Percentiles rank a stretch among this genome's conserved stretches.
These are phyloP conservation scores for Hyaloscypha bicolor DNA, from an alignment of 495 filamentous ascomycete species.

Conservation along the genomic window DNA sequence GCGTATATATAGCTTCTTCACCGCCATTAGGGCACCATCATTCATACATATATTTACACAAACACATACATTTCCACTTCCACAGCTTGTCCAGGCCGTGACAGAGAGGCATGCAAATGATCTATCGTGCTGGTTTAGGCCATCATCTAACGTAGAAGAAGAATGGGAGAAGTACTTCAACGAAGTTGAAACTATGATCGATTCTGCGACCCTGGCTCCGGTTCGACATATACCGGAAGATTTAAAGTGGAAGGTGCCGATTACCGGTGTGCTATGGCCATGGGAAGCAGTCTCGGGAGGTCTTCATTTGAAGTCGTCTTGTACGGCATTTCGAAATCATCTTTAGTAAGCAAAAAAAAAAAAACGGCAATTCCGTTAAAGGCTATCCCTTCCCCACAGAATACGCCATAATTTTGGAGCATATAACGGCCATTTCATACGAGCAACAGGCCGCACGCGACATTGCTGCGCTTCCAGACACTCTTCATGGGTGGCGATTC, in stretches of 20 bases:
- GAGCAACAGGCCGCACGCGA: not conserved
- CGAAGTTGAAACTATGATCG: not conserved
- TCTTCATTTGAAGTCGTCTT: not conserved
- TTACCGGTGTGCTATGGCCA: not conserved
- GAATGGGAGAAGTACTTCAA: not conserved
- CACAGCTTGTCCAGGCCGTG: no score
- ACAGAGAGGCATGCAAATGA: constrained; percentile 9
- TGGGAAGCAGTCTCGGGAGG: not conserved
- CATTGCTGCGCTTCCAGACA: no score
- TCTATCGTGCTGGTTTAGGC: constrained; percentile 9
- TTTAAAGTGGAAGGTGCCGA: constrained; percentile 3
- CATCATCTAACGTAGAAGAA: not conserved
- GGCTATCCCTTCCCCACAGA: no score
- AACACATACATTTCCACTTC: no score
- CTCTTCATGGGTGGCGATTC: constrained; percentile 1
- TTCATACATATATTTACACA: no score
- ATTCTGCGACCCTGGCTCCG: not conserved
- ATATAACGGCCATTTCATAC: not conserved
- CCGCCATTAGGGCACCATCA: no score
- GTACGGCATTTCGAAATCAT: not conserved
- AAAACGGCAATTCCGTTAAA: no score
- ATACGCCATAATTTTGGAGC: not conserved
- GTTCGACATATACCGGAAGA: not conserved
- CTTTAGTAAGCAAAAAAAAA: not conserved
- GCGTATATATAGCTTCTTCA: no score